phyloP scores from a whole-genome alignment of 2,329 filamentous ascomycete genomes.

The Aspergillus terreus region DNA sequence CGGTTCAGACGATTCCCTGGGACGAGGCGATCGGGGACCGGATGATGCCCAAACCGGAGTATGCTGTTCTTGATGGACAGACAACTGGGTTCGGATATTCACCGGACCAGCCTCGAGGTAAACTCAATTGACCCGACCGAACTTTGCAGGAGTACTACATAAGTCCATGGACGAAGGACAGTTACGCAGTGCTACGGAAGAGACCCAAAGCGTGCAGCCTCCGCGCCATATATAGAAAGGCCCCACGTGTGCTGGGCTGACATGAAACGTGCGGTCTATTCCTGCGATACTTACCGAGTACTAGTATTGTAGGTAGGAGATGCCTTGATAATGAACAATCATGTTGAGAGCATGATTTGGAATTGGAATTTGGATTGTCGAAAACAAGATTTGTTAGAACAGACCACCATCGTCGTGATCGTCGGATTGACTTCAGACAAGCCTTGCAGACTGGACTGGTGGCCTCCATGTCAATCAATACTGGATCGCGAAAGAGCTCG shows the following conservation, averaged over 20 bases:
- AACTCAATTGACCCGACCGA: not conserved
- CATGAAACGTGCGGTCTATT: not conserved
- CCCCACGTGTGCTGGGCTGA: slow-evolving; percentile 3
- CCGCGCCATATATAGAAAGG: slow-evolving; percentile 4
- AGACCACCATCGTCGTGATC: not conserved
- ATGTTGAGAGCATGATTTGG: too few species aligned
- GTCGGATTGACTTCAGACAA: not conserved
- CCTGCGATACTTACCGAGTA: too few species aligned
- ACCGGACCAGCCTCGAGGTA: not conserved
- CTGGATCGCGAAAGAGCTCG: slow-evolving; percentile 14
- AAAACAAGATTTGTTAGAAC: not conserved
- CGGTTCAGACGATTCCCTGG: not conserved
- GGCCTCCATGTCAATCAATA: slow-evolving; percentile 9
- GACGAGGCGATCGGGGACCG: too few species aligned
- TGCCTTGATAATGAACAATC: not conserved
- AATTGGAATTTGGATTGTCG: not conserved
- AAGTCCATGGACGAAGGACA: too few species aligned
- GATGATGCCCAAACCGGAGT: too few species aligned
- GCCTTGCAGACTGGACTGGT: not conserved
- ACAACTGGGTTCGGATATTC: not conserved
- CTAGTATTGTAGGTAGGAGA: too few species aligned
- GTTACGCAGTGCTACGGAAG: not conserved
- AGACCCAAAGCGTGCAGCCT: not conserved
- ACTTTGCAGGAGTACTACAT: too few species aligned
- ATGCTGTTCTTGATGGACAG: too few species aligned